Conservation (phyloP, 2,329 filamentous ascomycete species). For the Trichoderma citrinoviride region DNA sequence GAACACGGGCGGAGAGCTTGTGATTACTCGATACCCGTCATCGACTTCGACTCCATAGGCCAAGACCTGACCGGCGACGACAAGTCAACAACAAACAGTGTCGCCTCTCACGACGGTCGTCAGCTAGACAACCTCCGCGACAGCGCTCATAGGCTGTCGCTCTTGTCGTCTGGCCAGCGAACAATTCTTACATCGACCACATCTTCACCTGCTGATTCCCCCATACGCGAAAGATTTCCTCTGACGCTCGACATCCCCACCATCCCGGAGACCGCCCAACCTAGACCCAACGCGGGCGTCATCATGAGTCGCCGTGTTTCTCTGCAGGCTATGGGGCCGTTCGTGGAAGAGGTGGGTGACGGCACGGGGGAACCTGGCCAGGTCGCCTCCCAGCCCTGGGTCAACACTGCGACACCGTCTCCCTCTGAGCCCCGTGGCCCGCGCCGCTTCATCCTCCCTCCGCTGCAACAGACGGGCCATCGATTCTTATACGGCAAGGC, state of each 20-base stretch:
- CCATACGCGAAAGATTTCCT: conserved; percentile 51
- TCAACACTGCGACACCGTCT: conserved; percentile 13
- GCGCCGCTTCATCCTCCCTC: conserved; percentile 55
- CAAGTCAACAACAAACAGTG: conserved; percentile 54
- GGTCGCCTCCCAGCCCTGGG: conserved; percentile 23
- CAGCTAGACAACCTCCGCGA: conserved; percentile 58
- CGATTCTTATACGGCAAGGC: conserved; percentile 44
- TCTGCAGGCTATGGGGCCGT: conserved; percentile 46
- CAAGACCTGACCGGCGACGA: conserved; percentile 51
- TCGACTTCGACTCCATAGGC: conserved; percentile 27
- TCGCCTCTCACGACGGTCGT: conserved; percentile 57
- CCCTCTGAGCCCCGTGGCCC: conserved; percentile 32
- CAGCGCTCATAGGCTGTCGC: conserved; percentile 56
- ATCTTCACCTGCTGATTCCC: conserved; percentile 58
- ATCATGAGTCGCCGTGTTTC: conserved; percentile 53
- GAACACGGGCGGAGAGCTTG: conserved; percentile 18
- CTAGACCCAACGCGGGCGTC: conserved; percentile 52
- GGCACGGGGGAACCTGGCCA: conserved; percentile 13
- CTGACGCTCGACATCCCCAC: conserved; percentile 25
- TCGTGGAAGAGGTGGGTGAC: conserved; percentile 37
- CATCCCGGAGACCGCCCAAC: conserved; percentile 37
- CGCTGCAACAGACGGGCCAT: conserved; percentile 46
- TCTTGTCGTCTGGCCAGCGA: conserved; percentile 59
- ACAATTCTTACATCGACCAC: conserved; percentile 58
- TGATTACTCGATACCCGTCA: conserved; percentile 21